Evolutionary conservation across 2,329 filamentous ascomycete species (phyloP), one percentile per base, ranked within the genome.

Genomic region (Cordyceps sp.): DNA sequence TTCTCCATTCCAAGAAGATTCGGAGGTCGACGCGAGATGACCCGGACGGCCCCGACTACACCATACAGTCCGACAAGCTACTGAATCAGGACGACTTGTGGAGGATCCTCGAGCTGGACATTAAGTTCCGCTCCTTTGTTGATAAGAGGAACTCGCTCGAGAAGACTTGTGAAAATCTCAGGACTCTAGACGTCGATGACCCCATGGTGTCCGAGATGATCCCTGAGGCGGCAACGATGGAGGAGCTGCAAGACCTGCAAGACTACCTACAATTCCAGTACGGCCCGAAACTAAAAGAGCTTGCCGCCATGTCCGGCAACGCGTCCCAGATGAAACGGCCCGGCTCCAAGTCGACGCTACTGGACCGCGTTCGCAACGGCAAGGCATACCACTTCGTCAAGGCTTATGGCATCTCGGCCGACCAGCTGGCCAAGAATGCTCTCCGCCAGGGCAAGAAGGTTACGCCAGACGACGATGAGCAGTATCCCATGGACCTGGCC

Each of bases 191-290:
- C 4, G 62, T 86, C 15, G 58, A 73, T 17, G 90, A 96, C 47
- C 49, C 63, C 2, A 75, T 83, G 35, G 74, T 96, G 26, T 79
- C 88, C 29, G 77, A 86, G 42, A 77, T 94, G 66, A 69, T 90
- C n/a, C 66, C 69, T 1, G 66, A 74, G 36, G 85, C 86, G 4
- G 73, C 73, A 5, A 88, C 80, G 1, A 86, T 94, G 65, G 90
- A 98, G 50, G 90, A 98, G 50, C 66, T 98, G 14, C 90, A 98
- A 50, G 90, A 98, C 52, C 59, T 98, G 16, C 88, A 96, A 49
- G 90, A 98, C 47, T 96, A 96, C 45, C 62, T 96, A 33, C 85
- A 96, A 48, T 98, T 98, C 55, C 80, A 86, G 47, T 96, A 96
- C 45, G 74, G 81, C 5, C 63, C 74, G 4, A 75, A 93, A 50